Conservation (phyloP, 1,284 basidiomycete species). For the Cutaneotrichosporon spelunceum region DNA sequence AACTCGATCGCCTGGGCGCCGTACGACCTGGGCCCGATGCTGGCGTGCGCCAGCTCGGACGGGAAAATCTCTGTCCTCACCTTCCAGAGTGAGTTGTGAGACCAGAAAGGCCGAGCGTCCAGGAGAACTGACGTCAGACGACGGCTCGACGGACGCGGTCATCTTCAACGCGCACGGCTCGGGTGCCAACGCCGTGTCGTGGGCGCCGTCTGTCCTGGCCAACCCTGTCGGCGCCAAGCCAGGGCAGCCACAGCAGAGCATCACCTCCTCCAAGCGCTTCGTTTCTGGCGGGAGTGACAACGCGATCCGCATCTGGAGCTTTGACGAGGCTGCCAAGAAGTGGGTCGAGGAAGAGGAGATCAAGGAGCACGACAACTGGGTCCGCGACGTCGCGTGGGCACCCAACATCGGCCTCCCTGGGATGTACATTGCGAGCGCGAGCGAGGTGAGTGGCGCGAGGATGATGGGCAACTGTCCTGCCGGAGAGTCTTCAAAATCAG, state of each 20-base stretch:
- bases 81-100: slow-evolving; percentile 75
- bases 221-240: slow-evolving; percentile 16
- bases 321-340: slow-evolving; percentile 54
- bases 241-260: slow-evolving; percentile 14
- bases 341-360: slow-evolving; percentile 87
- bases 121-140: slow-evolving; percentile 60
- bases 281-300: slow-evolving; percentile 96
- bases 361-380: slow-evolving; percentile 94
- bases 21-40: slow-evolving; percentile 91
- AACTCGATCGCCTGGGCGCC: slow-evolving; percentile 99
- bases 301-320: slow-evolving; percentile 91
- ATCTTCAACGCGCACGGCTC: slow-evolving; percentile 95
- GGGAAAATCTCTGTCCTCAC: slow-evolving; percentile 95
- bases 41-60: slow-evolving; percentile 97
- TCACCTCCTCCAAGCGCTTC: slow-evolving; percentile 65
- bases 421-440: slow-evolving; percentile 91
- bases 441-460: slow-evolving; percentile 61
- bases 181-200: slow-evolving; percentile 94
- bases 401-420: slow-evolving; percentile 93
- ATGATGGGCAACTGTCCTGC: no score
- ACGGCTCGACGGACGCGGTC: slow-evolving; percentile 92
- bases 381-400: slow-evolving; percentile 95
- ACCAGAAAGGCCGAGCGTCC: not conserved
- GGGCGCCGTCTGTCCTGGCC: slow-evolving; percentile 83
- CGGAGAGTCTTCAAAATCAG: no score